Percentiles rank a stretch among this genome's conserved stretches.
Evolutionary conservation across 2,329 filamentous ascomycete genomes (phyloP).

Genomic region (Dothiorella sarmentorum): DNA sequence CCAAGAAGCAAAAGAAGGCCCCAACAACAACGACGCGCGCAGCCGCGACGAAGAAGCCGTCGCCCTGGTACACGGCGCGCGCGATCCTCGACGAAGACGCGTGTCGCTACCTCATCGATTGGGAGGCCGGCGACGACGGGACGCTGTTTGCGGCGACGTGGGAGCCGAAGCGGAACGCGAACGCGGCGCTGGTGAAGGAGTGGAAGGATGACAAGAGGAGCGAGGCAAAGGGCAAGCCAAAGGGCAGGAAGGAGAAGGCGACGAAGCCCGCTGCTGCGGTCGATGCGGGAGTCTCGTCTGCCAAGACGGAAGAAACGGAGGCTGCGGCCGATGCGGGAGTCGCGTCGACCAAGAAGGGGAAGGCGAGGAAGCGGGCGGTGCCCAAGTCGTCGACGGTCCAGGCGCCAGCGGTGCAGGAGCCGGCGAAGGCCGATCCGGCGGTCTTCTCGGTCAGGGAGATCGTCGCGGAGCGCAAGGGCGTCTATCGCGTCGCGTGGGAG

Average conservation of each 20-base stretch:
- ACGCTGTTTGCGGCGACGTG: constrained; percentile 50
- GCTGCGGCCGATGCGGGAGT: no score
- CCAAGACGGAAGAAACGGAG: no score
- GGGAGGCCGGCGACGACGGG: constrained; percentile 53
- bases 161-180: constrained; percentile 43
- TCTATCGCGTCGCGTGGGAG: neutral
- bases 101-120: constrained; percentile 52
- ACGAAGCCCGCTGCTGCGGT: no score
- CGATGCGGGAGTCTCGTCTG: no score
- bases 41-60: no score
- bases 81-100: constrained; percentile 32
- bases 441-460: neutral
- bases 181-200: constrained; percentile 30
- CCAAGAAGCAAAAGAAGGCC: no score
- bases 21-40: no score
- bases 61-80: neutral
- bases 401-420: neutral
- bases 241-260: neutral
- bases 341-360: no score
- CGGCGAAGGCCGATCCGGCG: no score
- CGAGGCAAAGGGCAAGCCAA: neutral
- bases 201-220: constrained; percentile 27
- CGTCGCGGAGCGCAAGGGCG: neutral
- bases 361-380: neutral
- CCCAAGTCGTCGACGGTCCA: neutral